Evolutionary conservation across 2,329 filamentous ascomycete species (phyloP).

Genomic region (Trichoderma brevicompactum): DNA sequence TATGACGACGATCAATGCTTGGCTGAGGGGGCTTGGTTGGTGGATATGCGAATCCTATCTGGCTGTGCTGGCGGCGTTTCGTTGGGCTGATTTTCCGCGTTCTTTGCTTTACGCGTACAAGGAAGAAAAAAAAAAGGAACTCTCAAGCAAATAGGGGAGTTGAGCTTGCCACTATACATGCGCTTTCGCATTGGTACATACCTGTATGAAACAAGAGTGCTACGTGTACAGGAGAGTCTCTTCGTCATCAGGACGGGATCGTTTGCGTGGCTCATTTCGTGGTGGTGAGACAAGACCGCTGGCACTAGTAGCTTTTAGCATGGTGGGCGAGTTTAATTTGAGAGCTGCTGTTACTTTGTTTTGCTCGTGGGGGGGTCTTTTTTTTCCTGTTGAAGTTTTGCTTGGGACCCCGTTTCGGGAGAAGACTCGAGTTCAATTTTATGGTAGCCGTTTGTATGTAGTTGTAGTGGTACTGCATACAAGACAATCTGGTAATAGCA

Average conservation of each 20-base stretch:
- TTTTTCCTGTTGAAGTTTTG: too few relatives aligned
- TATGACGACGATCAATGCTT: not conserved
- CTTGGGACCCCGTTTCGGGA: too few relatives aligned
- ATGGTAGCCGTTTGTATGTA: too few relatives aligned
- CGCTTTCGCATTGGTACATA: not conserved
- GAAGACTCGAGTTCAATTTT: too few relatives aligned
- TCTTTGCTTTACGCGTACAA: constrained; percentile 3
- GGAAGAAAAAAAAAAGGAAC: too few relatives aligned
- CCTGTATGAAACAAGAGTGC: not conserved
- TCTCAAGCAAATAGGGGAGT: too few relatives aligned
- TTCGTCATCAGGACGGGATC: constrained; percentile 3
- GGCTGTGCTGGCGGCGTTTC: constrained; percentile 9
- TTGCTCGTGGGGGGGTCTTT: too few relatives aligned
- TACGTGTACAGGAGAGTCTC: not conserved
- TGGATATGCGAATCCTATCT: constrained; percentile 16
- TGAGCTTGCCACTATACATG: too few relatives aligned
- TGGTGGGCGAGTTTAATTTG: constrained; percentile 1
- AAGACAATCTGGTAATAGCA: too few relatives aligned
- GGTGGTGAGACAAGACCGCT: constrained; percentile 11
- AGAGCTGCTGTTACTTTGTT: not conserved
- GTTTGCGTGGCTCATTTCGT: constrained; percentile 18
- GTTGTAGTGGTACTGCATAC: too few relatives aligned
- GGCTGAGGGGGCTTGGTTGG: constrained; percentile 9
- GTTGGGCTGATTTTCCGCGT: constrained; percentile 10
- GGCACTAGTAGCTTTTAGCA: too few relatives aligned